phyloP scores from a whole-genome alignment of 495 filamentous ascomycete species.

The Aspergillus mulundensis region DNA sequence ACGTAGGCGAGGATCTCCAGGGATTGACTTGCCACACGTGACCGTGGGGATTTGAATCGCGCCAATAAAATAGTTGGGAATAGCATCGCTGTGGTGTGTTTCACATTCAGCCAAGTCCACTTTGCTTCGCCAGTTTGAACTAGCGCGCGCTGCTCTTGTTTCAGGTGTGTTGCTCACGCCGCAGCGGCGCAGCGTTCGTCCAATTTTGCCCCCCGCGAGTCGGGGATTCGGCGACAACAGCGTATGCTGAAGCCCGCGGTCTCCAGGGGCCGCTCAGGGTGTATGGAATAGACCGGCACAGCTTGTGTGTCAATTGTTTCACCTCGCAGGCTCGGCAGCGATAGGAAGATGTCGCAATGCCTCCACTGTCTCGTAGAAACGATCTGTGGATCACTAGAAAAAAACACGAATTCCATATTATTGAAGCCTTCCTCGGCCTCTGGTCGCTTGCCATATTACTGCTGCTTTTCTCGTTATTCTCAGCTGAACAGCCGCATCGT shows the following conservation, averaged over 20 bases:
- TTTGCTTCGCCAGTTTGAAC: slow-evolving; percentile 7
- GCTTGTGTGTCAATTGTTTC: slow-evolving; percentile 16
- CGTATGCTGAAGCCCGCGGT: slow-evolving; percentile 3
- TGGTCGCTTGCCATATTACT: slow-evolving; percentile 1
- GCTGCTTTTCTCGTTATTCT: not conserved
- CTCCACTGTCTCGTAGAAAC: slow-evolving; percentile 19
- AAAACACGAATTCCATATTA: slow-evolving; percentile 3
- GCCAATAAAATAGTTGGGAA: slow-evolving; percentile 1
- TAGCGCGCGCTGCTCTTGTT: slow-evolving; percentile 22
- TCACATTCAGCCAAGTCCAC: slow-evolving; percentile 13
- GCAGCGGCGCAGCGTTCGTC: not conserved
- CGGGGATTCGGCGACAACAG: not conserved
- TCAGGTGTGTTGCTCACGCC: slow-evolving; percentile 6
- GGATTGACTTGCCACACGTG: slow-evolving; percentile 7
- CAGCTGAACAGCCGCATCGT: not conserved
- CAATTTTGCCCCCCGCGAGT: not conserved
- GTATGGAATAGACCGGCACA: slow-evolving; percentile 14
- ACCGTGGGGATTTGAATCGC: not conserved
- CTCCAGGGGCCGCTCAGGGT: slow-evolving; percentile 14
- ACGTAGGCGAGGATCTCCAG: not conserved
- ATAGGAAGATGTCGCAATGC: slow-evolving; percentile 17
- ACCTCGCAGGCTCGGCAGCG: slow-evolving; percentile 15
- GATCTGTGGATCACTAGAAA: slow-evolving; percentile 12
- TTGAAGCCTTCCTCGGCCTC: not conserved
- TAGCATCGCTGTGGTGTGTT: slow-evolving; percentile 13